phyloP scores from a whole-genome alignment of 148 eudicot species.

The Amaranthus palmeri region DNA sequence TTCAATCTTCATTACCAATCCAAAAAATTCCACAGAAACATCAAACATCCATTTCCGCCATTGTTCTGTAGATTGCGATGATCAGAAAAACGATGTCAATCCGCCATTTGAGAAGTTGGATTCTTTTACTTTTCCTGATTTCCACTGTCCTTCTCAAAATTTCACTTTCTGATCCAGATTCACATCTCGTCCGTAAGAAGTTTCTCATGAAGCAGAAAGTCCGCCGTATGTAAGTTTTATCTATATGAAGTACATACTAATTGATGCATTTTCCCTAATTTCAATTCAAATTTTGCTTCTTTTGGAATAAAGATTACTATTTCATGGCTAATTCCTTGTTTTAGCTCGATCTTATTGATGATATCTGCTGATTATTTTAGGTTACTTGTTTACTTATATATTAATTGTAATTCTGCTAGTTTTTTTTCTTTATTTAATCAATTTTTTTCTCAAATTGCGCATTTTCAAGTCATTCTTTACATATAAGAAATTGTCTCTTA shows the following conservation, averaged over 20 bases:
- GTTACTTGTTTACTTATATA: background rate
- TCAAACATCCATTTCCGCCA: background rate
- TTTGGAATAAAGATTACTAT: conserved; percentile 1
- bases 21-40: background rate
- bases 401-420: background rate
- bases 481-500: too few relatives aligned
- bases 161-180: conserved; percentile 40
- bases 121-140: conserved; percentile 39
- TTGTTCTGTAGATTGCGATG: background rate
- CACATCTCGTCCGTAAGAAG: conserved; percentile 49
- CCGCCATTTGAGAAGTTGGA: conserved; percentile 45
- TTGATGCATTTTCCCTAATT: background rate
- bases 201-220: conserved; percentile 74
- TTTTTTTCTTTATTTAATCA: background rate
- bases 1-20: too few relatives aligned
- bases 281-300: background rate
- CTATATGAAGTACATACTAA: background rate
- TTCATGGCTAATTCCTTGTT: conserved; percentile 1
- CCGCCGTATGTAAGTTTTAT: conserved; percentile 56
- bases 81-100: conserved; percentile 30
- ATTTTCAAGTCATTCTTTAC: background rate
- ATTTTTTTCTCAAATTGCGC: background rate
- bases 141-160: conserved; percentile 34
- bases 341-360: conserved; percentile 9
- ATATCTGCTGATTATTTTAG: background rate